Evolutionary conservation across 2,329 filamentous ascomycete species (phyloP).

Genomic region (Colletotrichum sp.): DNA sequence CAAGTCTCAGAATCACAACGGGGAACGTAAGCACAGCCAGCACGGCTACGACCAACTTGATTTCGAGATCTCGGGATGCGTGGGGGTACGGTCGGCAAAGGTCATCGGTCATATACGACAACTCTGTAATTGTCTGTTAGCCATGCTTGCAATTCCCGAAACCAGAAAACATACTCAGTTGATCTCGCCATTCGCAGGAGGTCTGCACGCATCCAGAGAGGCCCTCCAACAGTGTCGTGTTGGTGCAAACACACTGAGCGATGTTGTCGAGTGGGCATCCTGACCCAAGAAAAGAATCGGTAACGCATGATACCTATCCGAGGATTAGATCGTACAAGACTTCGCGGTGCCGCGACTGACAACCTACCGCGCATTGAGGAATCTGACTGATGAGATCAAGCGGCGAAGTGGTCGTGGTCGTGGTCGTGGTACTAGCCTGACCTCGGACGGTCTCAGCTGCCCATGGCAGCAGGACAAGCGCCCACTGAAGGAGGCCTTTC

Average conservation of each 20-base stretch:
- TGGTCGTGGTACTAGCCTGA: not conserved
- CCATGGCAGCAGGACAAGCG: slow-evolving; percentile 1
- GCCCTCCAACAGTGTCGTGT: not conserved
- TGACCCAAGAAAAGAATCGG: not conserved
- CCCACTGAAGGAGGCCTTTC: not conserved
- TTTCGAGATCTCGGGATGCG: not conserved
- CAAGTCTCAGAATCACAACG: not conserved
- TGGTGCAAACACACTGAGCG: slow-evolving; percentile 8
- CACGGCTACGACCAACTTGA: not conserved
- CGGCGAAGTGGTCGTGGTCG: not conserved
- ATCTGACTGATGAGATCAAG: not conserved
- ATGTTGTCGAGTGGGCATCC: not conserved
- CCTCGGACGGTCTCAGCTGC: not conserved
- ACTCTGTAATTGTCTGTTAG: not conserved
- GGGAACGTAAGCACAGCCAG: not conserved
- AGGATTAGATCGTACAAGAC: not conserved
- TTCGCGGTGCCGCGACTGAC: no score
- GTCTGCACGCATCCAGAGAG: slow-evolving; percentile 2
- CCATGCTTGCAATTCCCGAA: accelerated
- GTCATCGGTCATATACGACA: not conserved
- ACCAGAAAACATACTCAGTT: not conserved
- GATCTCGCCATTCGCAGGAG: not conserved
- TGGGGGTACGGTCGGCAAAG: not conserved
- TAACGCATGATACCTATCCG: not conserved
- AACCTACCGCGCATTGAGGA: slow-evolving; percentile 1